phyloP scores from a whole-genome alignment of 768 basidiomycete genomes.

The Clitopilus passeckerianus region DNA sequence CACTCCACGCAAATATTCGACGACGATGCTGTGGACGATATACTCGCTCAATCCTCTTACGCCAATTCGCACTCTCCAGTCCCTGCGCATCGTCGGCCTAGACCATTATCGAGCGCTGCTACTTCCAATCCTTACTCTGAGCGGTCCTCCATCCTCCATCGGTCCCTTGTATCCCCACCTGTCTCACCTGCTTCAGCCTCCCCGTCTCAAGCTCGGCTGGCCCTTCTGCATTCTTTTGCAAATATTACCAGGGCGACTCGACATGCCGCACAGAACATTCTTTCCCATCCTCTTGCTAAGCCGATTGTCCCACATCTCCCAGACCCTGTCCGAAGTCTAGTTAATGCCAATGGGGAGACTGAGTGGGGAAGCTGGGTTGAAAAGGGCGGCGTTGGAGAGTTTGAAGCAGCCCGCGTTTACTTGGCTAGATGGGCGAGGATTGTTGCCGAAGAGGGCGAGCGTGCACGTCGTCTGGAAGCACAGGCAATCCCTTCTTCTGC shows the following conservation, averaged over 20 bases:
- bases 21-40: constrained; percentile 86
- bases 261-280: constrained; percentile 90
- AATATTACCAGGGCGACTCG: constrained; percentile 91
- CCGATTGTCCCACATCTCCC: constrained; percentile 96
- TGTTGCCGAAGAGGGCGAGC: constrained; percentile 97
- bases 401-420: constrained; percentile 94
- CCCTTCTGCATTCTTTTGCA: constrained; percentile 90
- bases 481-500: constrained; percentile 56
- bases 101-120: constrained; percentile 45
- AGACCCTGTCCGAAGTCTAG: constrained; percentile 86
- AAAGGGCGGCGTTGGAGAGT: constrained; percentile 90
- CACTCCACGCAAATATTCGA: constrained; percentile 82
- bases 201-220: constrained; percentile 56
- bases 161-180: constrained; percentile 61
- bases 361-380: constrained; percentile 95
- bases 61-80: constrained; percentile 76
- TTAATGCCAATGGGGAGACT: constrained; percentile 85
- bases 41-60: constrained; percentile 75
- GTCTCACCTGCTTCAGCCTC: constrained; percentile 50
- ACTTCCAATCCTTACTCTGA: constrained; percentile 52
- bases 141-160: constrained; percentile 75
- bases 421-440: constrained; percentile 95
- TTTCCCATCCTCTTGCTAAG: constrained; percentile 93
- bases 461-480: constrained; percentile 77
- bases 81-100: constrained; percentile 76